phyloP scores from a whole-genome alignment of 345 rosid species.

The Citrus unshiu region DNA sequence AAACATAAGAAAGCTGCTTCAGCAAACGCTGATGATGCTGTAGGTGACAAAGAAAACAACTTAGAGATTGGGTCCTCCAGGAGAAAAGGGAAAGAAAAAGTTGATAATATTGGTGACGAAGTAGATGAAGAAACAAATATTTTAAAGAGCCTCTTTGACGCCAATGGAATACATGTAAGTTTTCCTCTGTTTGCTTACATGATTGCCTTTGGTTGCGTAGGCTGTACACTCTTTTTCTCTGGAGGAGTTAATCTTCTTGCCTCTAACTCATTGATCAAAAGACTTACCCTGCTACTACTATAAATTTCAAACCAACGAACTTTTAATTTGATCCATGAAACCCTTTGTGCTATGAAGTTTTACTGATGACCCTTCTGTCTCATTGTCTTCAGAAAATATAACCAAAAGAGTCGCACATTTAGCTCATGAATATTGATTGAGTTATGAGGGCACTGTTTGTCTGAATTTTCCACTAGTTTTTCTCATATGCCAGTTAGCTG shows the following conservation, averaged over 20 bases:
- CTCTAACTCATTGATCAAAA: neutral
- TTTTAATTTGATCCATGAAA: neutral
- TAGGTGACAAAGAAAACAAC: conserved; percentile 18
- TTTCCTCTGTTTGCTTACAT: neutral
- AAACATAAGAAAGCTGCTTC: conserved; percentile 22
- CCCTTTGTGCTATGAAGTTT: neutral
- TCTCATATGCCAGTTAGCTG: neutral
- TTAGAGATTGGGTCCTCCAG: conserved; percentile 29
- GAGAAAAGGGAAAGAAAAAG: conserved; percentile 48
- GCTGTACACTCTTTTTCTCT: neutral
- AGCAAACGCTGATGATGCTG: conserved; percentile 24
- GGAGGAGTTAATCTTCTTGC: neutral
- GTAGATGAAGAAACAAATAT: conserved; percentile 73
- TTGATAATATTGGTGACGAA: conserved; percentile 36
- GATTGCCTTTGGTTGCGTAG: neutral
- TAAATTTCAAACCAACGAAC: neutral
- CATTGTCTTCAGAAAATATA: neutral
- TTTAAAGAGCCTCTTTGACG: conserved; percentile 72
- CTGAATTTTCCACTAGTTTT: neutral
- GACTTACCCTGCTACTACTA: neutral
- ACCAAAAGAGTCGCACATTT: neutral
- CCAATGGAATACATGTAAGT: conserved; percentile 91
- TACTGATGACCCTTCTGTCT: neutral
- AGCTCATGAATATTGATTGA: neutral
- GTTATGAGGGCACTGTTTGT: neutral